phyloP scores from a whole-genome alignment of 2,329 filamentous ascomycete genomes.

The Penicillium sp. region DNA sequence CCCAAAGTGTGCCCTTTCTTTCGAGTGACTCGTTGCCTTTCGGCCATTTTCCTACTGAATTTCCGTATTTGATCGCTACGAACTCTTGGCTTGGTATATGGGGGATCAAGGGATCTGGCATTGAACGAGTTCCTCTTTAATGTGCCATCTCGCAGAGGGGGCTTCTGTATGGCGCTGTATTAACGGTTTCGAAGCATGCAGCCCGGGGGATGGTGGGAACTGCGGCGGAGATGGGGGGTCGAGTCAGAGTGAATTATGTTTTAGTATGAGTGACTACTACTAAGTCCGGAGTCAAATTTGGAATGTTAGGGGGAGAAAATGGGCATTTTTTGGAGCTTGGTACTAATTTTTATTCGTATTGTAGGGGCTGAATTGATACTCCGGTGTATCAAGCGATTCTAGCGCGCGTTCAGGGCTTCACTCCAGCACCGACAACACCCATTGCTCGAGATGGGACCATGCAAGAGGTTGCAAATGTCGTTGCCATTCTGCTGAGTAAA shows the following conservation, averaged over 20 bases:
- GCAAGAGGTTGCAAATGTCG: constrained; percentile 1
- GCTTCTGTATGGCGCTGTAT: neutral
- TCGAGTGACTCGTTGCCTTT: too few species aligned
- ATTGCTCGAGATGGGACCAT: neutral
- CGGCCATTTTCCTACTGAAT: too few species aligned
- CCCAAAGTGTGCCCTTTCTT: too few species aligned
- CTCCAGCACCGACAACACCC: neutral
- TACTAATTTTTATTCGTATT: too few species aligned
- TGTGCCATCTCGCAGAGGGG: neutral
- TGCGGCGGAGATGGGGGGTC: neutral
- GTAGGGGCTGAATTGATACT: constrained; percentile 16
- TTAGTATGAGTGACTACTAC: neutral
- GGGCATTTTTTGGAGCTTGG: neutral
- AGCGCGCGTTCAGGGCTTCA: neutral
- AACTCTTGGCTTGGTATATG: neutral
- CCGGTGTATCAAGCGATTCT: neutral
- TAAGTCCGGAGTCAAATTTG: too few species aligned
- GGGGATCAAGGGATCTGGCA: neutral
- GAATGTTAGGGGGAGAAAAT: too few species aligned
- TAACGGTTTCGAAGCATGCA: neutral
- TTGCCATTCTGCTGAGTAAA: constrained; percentile 9
- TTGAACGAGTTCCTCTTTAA: neutral
- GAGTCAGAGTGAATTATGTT: neutral
- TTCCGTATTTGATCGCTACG: neutral
- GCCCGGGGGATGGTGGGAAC: neutral